Evolutionary conservation across 2,329 filamentous ascomycete species (phyloP).

Genomic region (Cadophora luteo-olivacea): DNA sequence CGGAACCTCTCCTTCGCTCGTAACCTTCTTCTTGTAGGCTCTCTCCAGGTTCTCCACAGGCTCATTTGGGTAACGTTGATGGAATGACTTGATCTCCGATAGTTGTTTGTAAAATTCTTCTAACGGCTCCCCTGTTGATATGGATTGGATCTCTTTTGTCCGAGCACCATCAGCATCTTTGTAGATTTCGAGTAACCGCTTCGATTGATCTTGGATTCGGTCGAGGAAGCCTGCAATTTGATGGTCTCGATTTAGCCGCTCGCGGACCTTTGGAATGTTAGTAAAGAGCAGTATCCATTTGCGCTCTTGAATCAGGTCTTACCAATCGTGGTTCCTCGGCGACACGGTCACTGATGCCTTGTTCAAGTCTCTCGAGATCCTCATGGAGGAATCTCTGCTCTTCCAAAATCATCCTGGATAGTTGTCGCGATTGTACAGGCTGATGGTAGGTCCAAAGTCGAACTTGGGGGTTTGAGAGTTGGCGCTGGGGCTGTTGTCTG

Average conservation of each 20-base stretch:
- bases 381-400: conserved; percentile 94
- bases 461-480: neutral
- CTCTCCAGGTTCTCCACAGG: conserved; percentile 94
- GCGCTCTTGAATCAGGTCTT: conserved; percentile 44
- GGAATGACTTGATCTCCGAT: conserved; percentile 81
- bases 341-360: conserved; percentile 88
- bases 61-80: conserved; percentile 90
- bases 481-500: neutral
- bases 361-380: conserved; percentile 94
- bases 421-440: neutral
- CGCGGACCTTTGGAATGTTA: conserved; percentile 70
- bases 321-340: conserved; percentile 89
- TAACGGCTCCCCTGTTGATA: conserved; percentile 85
- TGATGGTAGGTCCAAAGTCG: neutral
- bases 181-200: conserved; percentile 82
- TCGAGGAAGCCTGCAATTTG: conserved; percentile 86
- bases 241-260: conserved; percentile 89
- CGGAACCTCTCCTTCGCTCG: conserved; percentile 67
- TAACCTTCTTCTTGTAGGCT: conserved; percentile 78
- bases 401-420: conserved; percentile 76
- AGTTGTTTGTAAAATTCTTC: conserved; percentile 91
- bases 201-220: conserved; percentile 86
- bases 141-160: conserved; percentile 80
- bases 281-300: neutral
- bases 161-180: conserved; percentile 76